Evolutionary conservation across 768 basidiomycete species (phyloP).

Genomic region (Leccinum ochraceum): DNA sequence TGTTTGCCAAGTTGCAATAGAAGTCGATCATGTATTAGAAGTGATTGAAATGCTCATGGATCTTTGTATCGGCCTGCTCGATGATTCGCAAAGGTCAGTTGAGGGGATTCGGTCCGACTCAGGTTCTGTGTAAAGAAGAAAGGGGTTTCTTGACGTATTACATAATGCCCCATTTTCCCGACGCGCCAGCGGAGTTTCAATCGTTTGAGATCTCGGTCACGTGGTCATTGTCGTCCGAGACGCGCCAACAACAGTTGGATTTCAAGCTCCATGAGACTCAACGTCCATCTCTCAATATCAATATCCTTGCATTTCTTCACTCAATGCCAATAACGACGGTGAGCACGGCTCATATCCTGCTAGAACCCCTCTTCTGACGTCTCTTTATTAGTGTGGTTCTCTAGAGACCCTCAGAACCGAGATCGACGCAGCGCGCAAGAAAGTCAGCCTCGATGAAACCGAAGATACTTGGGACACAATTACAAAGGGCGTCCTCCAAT

Average conservation of each 20-base stretch:
- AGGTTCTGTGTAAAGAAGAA: too few species aligned
- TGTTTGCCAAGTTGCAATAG: conserved; percentile 71
- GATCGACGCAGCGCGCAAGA: conserved; percentile 44
- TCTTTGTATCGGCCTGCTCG: too few species aligned
- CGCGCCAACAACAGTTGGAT: conserved; percentile 19
- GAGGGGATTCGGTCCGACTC: neutral
- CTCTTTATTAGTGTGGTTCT: conserved; percentile 34
- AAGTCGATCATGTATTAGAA: neutral
- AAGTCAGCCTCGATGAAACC: conserved; percentile 55
- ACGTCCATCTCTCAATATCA: conserved; percentile 2
- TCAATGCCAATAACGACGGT: conserved; percentile 36
- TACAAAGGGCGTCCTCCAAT: conserved; percentile 43
- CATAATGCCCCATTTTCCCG: too few species aligned
- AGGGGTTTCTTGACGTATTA: too few species aligned
- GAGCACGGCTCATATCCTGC: neutral
- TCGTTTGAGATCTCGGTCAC: too few species aligned
- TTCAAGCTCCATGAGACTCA: conserved; percentile 19
- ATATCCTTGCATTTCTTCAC: neutral
- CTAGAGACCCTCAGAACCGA: conserved; percentile 36
- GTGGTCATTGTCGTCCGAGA: conserved; percentile 13
- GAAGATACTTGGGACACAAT: conserved; percentile 84
- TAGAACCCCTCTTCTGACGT: neutral
- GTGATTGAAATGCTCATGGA: too few species aligned
- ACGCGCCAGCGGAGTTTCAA: too few species aligned
- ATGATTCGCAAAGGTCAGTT: conserved; percentile 56